phyloP scores from a whole-genome alignment of 352 stramenopile genomes.

The Discostella stelligera region DNA sequence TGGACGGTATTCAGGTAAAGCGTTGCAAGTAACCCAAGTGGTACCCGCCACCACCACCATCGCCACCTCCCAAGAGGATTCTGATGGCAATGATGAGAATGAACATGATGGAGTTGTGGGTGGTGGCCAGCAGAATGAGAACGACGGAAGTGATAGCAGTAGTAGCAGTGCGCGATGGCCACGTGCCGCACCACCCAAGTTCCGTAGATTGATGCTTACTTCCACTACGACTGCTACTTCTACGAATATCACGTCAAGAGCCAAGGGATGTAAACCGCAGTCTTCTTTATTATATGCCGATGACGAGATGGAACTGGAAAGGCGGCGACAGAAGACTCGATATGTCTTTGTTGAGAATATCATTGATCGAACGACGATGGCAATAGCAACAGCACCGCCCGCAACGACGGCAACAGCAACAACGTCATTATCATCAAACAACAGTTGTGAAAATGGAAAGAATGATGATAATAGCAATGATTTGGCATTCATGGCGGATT shows the following conservation, averaged over 20 bases:
- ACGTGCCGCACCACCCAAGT: constrained; percentile 71
- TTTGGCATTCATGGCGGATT: neutral
- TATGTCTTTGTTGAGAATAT: constrained; percentile 74
- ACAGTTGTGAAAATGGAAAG: neutral
- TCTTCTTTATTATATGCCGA: neutral
- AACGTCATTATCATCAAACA: neutral
- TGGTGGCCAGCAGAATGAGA: neutral
- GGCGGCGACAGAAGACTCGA: constrained; percentile 30
- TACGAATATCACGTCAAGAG: neutral
- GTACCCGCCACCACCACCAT: neutral
- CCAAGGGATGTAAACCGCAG: neutral
- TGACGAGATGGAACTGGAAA: constrained; percentile 20
- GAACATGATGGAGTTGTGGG: neutral
- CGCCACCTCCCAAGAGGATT: neutral
- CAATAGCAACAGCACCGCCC: neutral
- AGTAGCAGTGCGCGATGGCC: constrained; percentile 36
- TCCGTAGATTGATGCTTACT: constrained; percentile 51
- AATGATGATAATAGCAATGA: neutral
- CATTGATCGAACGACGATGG: constrained; percentile 7
- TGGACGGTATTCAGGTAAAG: neutral
- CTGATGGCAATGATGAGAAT: neutral
- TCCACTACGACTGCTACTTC: neutral
- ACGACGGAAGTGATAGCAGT: neutral
- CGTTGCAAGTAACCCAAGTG: neutral
- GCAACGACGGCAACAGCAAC: neutral